phyloP scores from a whole-genome alignment of 805 yeast genomes.

The Pichia californica region DNA sequence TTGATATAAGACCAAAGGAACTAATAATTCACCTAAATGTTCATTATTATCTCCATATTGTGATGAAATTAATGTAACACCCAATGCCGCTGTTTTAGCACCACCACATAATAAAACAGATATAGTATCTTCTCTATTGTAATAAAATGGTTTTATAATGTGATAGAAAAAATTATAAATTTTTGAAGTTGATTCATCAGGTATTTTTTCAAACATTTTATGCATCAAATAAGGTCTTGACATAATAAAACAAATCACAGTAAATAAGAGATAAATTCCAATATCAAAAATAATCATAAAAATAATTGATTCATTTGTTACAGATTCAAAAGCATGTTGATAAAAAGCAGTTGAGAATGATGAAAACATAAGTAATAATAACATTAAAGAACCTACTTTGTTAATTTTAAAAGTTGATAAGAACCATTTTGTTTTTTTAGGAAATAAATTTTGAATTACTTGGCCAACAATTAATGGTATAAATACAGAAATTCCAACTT shows the following conservation, averaged over 20 bases:
- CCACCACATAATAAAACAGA: slow-evolving; percentile 84
- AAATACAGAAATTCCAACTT: slow-evolving; percentile 72
- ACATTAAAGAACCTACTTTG: slow-evolving; percentile 76
- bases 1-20: slow-evolving; percentile 81
- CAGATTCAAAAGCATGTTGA: slow-evolving; percentile 63
- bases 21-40: slow-evolving; percentile 63
- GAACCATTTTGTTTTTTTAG: slow-evolving; percentile 57
- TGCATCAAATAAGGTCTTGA: slow-evolving; percentile 54
- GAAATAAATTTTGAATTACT: slow-evolving; percentile 62
- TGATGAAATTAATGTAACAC: slow-evolving; percentile 68
- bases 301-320: slow-evolving; percentile 53
- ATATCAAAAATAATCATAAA: slow-evolving; percentile 77
- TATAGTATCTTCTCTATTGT: slow-evolving; percentile 64
- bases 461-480: slow-evolving; percentile 89
- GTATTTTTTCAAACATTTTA: slow-evolving; percentile 38
- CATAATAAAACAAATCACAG: slow-evolving; percentile 49
- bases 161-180: slow-evolving; percentile 40
- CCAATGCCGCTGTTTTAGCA: slow-evolving; percentile 89
- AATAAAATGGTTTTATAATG: slow-evolving; percentile 58
- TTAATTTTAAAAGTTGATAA: slow-evolving; percentile 50
- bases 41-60: slow-evolving; percentile 56
- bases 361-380: slow-evolving; percentile 50
- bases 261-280: slow-evolving; percentile 74
- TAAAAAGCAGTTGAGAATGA: slow-evolving; percentile 85
- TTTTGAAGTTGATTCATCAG: slow-evolving; percentile 37